Base-by-base conservation (phyloP, 208 protist species). In the Porcisia deanei region DNA sequence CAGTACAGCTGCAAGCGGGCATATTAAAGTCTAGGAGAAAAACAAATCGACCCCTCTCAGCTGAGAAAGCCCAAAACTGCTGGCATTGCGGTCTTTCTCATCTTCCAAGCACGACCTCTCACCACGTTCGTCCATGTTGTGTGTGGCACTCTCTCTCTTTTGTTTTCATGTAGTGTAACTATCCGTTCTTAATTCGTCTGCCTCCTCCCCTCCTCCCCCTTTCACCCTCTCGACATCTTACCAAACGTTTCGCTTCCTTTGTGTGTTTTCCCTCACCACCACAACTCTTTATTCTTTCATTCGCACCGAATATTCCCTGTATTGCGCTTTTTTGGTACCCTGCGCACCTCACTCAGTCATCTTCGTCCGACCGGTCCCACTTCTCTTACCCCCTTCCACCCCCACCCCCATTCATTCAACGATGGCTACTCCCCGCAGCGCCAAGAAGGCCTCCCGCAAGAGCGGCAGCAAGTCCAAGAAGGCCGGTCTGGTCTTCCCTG, bases 401-500 rank as follows among this genome's bases (percentile, higher is more conserved):
- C 43, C 47, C n/a, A n/a, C n/a, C n/a, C n/a, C n/a, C n/a, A n/a
- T n/a, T n/a, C n/a, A n/a, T n/a, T n/a, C 52, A 74, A 81, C 58
- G 25, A 93, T 93, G 87, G 87, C 87, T 64, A 91, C 91, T 60
- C 91, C 88, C 61, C 85, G 83, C 81, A 83, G 83, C 71, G 76
- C 83, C 45, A 94, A 94, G 88, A 92, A 94, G 90, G 85, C 87
- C 47, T 82, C 86, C 72, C 86, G 83, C 83, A 92, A 98, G 91
- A 71, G 76, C 72, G 73, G 80, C 54, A 92, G 95, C 55, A 92
- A 95, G 79, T 99, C 98, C 75, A 89, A 86, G 55, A 97, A 96
- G 90, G 99, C 99, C 18, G 98, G 98, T 49, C 97, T 99, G 54
- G 97, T 98, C 89, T 99, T 99, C 93, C 98, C 99, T 63, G 99